Evolutionary conservation across 192 early-diverging fungal species (phyloP).

Genomic region (Chytriomyces sp.): DNA sequence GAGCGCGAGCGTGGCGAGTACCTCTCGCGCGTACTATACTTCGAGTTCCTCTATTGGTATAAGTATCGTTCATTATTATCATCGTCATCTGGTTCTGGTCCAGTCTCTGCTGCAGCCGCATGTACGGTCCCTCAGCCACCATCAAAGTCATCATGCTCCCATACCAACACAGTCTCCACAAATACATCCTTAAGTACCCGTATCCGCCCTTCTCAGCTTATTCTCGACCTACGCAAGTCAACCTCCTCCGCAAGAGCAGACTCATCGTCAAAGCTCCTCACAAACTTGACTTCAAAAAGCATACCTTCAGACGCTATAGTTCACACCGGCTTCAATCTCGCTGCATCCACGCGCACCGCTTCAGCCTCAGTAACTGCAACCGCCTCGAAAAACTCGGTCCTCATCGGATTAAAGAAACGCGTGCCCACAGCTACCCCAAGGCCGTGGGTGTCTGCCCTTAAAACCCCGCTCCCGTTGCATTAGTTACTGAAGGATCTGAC

Average conservation of each 20-base stretch:
- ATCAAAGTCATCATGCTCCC: too few relatives aligned
- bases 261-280: background rate
- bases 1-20: too few relatives aligned
- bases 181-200: background rate
- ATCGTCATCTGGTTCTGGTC: too few relatives aligned
- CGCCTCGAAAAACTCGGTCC: background rate
- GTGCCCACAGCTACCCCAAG: background rate
- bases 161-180: too few relatives aligned
- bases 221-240: conserved; percentile 15
- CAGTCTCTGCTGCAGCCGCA: too few relatives aligned
- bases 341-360: background rate
- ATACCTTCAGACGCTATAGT: background rate
- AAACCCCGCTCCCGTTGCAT: background rate
- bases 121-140: too few relatives aligned
- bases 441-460: background rate
- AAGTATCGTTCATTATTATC: too few relatives aligned
- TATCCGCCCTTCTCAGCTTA: conserved; percentile 17
- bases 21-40: too few relatives aligned
- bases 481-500: background rate
- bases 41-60: too few relatives aligned
- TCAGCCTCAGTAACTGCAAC: background rate
- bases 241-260: background rate
- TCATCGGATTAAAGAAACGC: background rate
- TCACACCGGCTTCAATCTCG: background rate
- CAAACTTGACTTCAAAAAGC: background rate